Evolutionary conservation across 2,329 filamentous ascomycete species (phyloP).

Genomic region (Stemphylium beticola): DNA sequence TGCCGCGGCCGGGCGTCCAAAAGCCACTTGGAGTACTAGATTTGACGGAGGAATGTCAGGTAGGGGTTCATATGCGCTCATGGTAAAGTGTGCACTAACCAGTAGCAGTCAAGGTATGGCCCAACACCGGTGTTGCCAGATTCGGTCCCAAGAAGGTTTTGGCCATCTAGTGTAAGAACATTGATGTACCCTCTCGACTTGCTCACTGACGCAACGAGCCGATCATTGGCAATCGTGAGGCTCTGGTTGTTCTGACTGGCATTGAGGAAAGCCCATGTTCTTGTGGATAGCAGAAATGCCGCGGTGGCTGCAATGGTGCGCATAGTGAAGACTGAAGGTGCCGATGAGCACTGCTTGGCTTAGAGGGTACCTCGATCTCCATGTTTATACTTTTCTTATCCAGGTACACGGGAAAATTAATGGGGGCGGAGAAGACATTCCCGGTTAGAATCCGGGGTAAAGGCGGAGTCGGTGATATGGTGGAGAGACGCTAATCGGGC

Average conservation of each 20-base stretch:
- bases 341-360: background rate
- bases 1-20: constrained; percentile 63
- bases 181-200: constrained; percentile 53
- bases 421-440: background rate
- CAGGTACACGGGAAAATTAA: constrained; percentile 29
- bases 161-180: constrained; percentile 54
- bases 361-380: constrained; percentile 4
- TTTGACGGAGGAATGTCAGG: background rate
- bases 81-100: background rate
- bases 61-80: background rate
- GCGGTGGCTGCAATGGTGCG: constrained; percentile 10
- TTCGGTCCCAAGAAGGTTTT: constrained; percentile 36
- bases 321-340: constrained; percentile 15
- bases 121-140: constrained; percentile 48
- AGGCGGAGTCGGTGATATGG: constrained; percentile 18
- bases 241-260: constrained; percentile 26
- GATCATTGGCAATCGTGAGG: constrained; percentile 54
- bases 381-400: constrained; percentile 13
- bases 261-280: constrained; percentile 23
- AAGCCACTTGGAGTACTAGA: constrained; percentile 60
- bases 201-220: constrained; percentile 53
- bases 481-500: constrained; percentile 14
- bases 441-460: constrained; percentile 19
- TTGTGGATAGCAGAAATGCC: constrained; percentile 18
- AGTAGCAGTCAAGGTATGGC: constrained; percentile 39